phyloP scores from a whole-genome alignment of 768 basidiomycete species.

The Podaxis sp. region DNA sequence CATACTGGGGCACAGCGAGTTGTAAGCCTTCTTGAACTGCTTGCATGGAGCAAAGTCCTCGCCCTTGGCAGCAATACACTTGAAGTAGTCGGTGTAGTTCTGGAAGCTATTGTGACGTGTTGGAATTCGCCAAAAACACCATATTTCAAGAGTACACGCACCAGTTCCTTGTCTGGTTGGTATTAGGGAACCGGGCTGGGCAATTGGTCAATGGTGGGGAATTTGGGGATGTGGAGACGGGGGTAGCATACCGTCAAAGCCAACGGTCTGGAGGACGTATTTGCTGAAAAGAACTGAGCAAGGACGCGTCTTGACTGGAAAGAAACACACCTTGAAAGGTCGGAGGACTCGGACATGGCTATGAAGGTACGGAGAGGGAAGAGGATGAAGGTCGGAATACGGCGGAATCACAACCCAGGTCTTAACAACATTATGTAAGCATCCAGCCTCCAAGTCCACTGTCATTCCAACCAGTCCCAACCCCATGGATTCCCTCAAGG shows the following conservation, averaged over 20 bases:
- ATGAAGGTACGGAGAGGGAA: background rate
- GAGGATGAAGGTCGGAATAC: conserved; percentile 30
- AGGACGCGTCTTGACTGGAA: background rate
- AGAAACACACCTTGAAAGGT: conserved; percentile 50
- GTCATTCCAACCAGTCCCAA: conserved; percentile 14
- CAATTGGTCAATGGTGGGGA: conserved; percentile 10
- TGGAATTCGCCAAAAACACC: background rate
- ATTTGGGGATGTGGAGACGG: background rate
- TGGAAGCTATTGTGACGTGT: conserved; percentile 62
- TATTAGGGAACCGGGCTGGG: conserved; percentile 84
- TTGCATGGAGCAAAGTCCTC: conserved; percentile 99
- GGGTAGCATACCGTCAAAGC: conserved; percentile 74
- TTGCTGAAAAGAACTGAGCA: conserved; percentile 46
- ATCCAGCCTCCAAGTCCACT: conserved; percentile 15
- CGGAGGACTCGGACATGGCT: conserved; percentile 27
- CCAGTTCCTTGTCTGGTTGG: conserved; percentile 98
- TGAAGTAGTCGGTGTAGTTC: conserved; percentile 99
- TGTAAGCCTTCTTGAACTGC: conserved; percentile 95
- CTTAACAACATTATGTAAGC: conserved; percentile 34
- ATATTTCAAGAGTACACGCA: conserved; percentile 32
- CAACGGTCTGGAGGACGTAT: conserved; percentile 90
- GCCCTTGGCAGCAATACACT: conserved; percentile 94
- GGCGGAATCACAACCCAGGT: conserved; percentile 33
- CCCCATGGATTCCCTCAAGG: conserved; percentile 86
- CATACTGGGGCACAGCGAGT: conserved; percentile 97